Evolutionary conservation across 2,329 filamentous ascomycete species (phyloP).

Genomic region (Tolypocladium nubicola): DNA sequence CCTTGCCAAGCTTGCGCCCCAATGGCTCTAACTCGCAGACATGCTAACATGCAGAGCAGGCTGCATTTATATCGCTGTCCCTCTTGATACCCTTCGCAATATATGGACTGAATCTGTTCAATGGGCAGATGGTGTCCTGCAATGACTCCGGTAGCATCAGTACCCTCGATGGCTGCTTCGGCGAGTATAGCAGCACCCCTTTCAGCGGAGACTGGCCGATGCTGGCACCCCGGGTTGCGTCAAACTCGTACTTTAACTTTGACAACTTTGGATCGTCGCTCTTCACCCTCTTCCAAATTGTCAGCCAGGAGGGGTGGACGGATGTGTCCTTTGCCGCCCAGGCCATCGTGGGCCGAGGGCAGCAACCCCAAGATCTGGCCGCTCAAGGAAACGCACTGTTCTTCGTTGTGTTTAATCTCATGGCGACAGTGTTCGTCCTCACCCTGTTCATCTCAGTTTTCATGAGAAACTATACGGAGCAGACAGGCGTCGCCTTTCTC

Average conservation of each 20-base stretch:
- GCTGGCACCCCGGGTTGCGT: constrained; percentile 68
- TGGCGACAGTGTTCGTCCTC: constrained; percentile 91
- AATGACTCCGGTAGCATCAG: constrained; percentile 53
- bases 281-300: constrained; percentile 97
- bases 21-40: too few relatives aligned
- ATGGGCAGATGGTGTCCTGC: constrained; percentile 67
- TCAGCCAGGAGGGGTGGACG: constrained; percentile 95
- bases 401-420: constrained; percentile 91
- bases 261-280: constrained; percentile 90
- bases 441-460: constrained; percentile 98
- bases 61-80: constrained; percentile 87
- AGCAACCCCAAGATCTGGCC: constrained; percentile 59
- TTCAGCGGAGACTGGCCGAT: constrained; percentile 68
- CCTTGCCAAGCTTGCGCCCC: neutral
- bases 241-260: constrained; percentile 82
- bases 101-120: constrained; percentile 89
- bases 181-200: constrained; percentile 68
- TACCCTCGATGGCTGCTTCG: constrained; percentile 64
- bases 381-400: constrained; percentile 83
- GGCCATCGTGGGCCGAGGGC: constrained; percentile 65
- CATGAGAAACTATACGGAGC: constrained; percentile 99
- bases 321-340: constrained; percentile 84
- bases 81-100: constrained; percentile 94
- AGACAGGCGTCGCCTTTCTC: constrained; percentile 91
- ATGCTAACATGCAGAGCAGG: constrained; percentile 26